Evolutionary conservation across 1,284 basidiomycete species (phyloP), one percentile per base, ranked within the genome.

Genomic region (Pseudozyma tsukubaensis): DNA sequence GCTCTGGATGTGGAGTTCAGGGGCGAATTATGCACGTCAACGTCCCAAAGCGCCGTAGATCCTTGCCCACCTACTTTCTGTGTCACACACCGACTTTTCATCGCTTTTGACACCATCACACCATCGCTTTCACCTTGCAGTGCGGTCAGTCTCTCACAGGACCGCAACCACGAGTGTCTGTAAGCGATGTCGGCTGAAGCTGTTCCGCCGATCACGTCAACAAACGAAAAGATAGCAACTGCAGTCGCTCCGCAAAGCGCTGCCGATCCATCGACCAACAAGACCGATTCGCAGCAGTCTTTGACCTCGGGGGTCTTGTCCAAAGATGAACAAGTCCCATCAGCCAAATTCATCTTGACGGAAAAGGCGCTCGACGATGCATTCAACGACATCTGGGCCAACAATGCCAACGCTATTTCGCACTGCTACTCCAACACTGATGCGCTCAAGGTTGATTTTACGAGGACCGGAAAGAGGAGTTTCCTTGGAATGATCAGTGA

Each of bases 401-500:
- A 96, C 82, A 96, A 96, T 72, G 94, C 77, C 34, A 79, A 81
- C 39, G 73, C 76, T 39, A 70, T 81, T 59, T 76, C 74, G 16
- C 77, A 82, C 36, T 73, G 72, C 64, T 82, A 82, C 51, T 78
- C 80, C 16, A 80, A 80, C 48, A 79, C 94, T 0, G 93, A 92
- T 52, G 94, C 94, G 18, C 87, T 98, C 51, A 98, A 98, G 89
- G 93, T 94, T n/a, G 94, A 97, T 86, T 97, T 94, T 81, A 96
- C 94, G 0, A 55, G 80, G 3, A 98, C 95, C 0, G 96, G 96
- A 34, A 96, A 94, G 86, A 90, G 96, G 19, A 95, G 98, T 83
- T 86, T 97, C 29, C 88, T 89, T 40, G 96, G 96, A 1, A 89
- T 97, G 87, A 78, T 81, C 54, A 73, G 57, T 59, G 36, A 39